Evolutionary conservation across 306 rosid genomes (phyloP).

Genomic region (Benincasa hispida): DNA sequence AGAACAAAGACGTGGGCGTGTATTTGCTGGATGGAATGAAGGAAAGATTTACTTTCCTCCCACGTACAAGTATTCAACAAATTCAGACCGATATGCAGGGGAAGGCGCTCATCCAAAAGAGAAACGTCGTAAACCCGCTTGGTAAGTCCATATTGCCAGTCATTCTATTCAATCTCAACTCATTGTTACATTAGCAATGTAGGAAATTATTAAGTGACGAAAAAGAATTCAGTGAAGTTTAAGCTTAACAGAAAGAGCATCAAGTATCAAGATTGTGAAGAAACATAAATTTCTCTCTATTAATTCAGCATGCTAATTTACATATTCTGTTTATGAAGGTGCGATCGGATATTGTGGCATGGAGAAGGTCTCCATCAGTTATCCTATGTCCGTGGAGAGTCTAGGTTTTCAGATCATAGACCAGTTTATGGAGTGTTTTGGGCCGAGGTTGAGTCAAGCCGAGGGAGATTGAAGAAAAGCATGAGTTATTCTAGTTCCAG

Average conservation of each 20-base stretch:
- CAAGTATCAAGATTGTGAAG: no score
- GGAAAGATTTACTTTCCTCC: slow-evolving; percentile 98
- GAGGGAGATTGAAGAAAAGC: slow-evolving; percentile 72
- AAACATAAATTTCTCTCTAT: not conserved
- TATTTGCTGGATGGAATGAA: slow-evolving; percentile 86
- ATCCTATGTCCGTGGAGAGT: slow-evolving; percentile 92
- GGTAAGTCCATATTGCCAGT: slow-evolving; percentile 40
- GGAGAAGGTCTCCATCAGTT: slow-evolving; percentile 95
- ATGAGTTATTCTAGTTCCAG: slow-evolving; percentile 76
- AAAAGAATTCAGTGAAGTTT: not conserved
- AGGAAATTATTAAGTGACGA: not conserved
- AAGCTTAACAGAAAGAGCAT: not conserved
- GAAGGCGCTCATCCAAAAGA: slow-evolving; percentile 92
- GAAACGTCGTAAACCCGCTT: slow-evolving; percentile 95
- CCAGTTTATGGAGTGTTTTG: slow-evolving; percentile 89
- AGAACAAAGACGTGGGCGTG: slow-evolving; percentile 88
- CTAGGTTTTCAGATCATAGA: slow-evolving; percentile 90
- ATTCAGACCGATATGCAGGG: slow-evolving; percentile 93
- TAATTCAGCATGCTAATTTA: slow-evolving; percentile 11
- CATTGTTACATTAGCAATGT: not conserved
- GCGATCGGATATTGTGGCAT: slow-evolving; percentile 91
- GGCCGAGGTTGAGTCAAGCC: slow-evolving; percentile 91
- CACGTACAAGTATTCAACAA: slow-evolving; percentile 92
- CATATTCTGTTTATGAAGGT: slow-evolving; percentile 37
- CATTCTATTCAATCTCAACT: not conserved